Percentiles rank a stretch among this genome's conserved stretches.
Conservation (phyloP, 805 yeast genomes). For the Saturnispora halmiae region DNA sequence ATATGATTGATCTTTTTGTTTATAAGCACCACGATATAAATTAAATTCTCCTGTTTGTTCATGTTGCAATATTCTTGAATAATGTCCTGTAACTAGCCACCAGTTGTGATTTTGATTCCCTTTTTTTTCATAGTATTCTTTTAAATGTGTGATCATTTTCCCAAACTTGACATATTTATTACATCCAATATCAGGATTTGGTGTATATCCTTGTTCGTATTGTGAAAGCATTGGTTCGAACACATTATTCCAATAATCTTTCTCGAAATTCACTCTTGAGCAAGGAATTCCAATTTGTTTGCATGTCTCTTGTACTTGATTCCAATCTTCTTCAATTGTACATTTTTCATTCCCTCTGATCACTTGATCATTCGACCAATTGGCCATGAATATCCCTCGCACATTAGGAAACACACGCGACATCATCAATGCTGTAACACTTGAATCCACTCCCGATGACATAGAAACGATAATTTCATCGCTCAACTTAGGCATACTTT, state of each 20-base stretch:
- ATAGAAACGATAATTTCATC: constrained; percentile 77
- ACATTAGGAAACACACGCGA: constrained; percentile 51
- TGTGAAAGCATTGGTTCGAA: constrained; percentile 83
- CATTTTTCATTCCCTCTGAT: constrained; percentile 37
- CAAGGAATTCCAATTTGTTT: constrained; percentile 54
- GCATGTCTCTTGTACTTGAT: constrained; percentile 64
- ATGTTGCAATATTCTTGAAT: constrained; percentile 45
- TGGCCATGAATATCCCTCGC: constrained; percentile 84
- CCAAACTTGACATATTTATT: constrained; percentile 86
- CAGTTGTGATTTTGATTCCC: constrained; percentile 32
- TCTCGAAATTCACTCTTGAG: constrained; percentile 73
- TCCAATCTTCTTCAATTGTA: constrained; percentile 75
- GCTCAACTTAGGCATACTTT: constrained; percentile 35
- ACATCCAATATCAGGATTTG: constrained; percentile 91
- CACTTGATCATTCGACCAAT: constrained; percentile 50
- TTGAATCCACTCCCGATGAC: constrained; percentile 96
- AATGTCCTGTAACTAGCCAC: constrained; percentile 92
- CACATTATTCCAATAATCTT: constrained; percentile 87
- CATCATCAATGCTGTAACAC: constrained; percentile 61
- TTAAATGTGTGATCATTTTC: constrained; percentile 48
- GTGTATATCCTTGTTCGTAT: constrained; percentile 70
- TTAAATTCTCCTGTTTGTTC: constrained; percentile 32
- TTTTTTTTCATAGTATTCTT: background rate
- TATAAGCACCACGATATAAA: constrained; percentile 49
- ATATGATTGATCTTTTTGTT: constrained; percentile 80